phyloP scores from a whole-genome alignment of 1,139 yeast genomes.

The Kluyveromyces sp. region DNA sequence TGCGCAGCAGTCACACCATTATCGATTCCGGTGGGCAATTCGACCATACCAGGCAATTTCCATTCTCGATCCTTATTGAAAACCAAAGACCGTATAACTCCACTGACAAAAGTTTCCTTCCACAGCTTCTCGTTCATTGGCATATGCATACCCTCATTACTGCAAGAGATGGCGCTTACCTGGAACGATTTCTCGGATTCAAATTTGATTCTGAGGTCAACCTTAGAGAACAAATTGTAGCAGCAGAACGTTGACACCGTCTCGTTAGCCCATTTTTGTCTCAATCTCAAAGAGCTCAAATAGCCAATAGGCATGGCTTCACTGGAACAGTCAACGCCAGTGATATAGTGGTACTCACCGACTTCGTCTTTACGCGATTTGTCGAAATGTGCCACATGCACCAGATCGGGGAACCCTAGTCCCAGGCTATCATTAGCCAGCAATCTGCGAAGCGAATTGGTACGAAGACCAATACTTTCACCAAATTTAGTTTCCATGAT shows the following conservation, averaged over 20 bases:
- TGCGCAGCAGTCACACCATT: slow-evolving; percentile 39
- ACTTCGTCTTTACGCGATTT: slow-evolving; percentile 35
- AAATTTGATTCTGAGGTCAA: slow-evolving; percentile 66
- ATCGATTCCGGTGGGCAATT: slow-evolving; percentile 39
- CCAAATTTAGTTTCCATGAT: slow-evolving; percentile 25
- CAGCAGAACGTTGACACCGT: slow-evolving; percentile 54
- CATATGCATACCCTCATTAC: slow-evolving; percentile 19
- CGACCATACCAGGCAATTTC: slow-evolving; percentile 49
- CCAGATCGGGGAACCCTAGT: slow-evolving; percentile 87
- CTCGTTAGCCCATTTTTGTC: slow-evolving; percentile 24
- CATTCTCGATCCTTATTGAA: slow-evolving; percentile 62
- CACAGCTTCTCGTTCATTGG: slow-evolving; percentile 42
- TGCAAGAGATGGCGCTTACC: slow-evolving; percentile 34
- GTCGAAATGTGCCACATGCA: slow-evolving; percentile 51
- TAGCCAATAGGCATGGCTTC: slow-evolving; percentile 62
- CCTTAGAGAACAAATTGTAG: slow-evolving; percentile 57
- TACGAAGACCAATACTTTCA: slow-evolving; percentile 25
- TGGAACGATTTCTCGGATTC: slow-evolving; percentile 46
- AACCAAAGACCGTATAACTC: slow-evolving; percentile 63
- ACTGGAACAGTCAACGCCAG: slow-evolving; percentile 57
- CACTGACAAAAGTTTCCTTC: slow-evolving; percentile 75
- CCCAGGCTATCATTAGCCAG: slow-evolving; percentile 20
- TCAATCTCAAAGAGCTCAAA: slow-evolving; percentile 62
- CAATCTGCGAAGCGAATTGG: slow-evolving; percentile 17
- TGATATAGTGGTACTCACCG: slow-evolving; percentile 41